phyloP scores from a whole-genome alignment of 2,329 filamentous ascomycete genomes.

The Botryotinia calthae region DNA sequence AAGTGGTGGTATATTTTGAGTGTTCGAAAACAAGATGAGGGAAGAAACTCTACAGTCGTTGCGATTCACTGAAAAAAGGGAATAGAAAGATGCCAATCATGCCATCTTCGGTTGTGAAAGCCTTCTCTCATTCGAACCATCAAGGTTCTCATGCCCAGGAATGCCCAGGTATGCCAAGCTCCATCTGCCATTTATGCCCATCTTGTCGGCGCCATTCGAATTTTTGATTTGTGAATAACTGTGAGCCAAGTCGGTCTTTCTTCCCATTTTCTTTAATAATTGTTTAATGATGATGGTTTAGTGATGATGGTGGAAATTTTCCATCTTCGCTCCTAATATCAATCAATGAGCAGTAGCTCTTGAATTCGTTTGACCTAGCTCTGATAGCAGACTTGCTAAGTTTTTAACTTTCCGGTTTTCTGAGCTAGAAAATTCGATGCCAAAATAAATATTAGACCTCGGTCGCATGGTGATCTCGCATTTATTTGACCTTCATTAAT shows the following conservation, averaged over 20 bases:
- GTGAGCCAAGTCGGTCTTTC: neutral
- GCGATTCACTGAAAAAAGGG: neutral
- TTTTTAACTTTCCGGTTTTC: neutral
- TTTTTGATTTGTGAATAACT: neutral
- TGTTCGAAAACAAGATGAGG: neutral
- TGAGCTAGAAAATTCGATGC: neutral
- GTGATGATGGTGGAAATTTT: neutral
- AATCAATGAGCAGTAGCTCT: neutral
- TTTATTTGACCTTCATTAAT: neutral
- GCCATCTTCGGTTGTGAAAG: neutral
- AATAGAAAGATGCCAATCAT: neutral
- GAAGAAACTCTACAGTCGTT: neutral
- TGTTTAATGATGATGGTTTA: neutral
- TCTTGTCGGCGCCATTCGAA: neutral
- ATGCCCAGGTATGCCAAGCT: slow-evolving; percentile 7
- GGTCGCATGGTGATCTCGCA: neutral
- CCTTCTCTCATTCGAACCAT: neutral
- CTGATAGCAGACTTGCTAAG: neutral
- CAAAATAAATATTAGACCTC: neutral
- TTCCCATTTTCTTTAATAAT: neutral
- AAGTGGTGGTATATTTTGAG: neutral
- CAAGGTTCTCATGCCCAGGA: slow-evolving; percentile 3
- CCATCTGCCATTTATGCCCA: neutral
- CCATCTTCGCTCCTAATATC: neutral
- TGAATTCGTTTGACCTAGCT: neutral